Percentiles rank a stretch among this genome's conserved stretches.
phyloP scores from a whole-genome alignment of 108 stramenopile genomes.

The Chaetoceros muelleri region DNA sequence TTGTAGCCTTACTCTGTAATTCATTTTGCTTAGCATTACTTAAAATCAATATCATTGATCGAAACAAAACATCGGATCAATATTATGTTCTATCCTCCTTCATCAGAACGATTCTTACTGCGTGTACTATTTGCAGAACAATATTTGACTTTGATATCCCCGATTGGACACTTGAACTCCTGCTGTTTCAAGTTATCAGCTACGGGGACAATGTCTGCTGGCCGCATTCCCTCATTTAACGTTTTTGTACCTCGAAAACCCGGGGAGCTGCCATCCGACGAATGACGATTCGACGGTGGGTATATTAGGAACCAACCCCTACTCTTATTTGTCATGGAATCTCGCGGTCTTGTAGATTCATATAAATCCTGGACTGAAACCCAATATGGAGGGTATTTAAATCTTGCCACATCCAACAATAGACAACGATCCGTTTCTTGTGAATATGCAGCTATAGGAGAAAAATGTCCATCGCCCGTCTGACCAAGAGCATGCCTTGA shows the following conservation, averaged over 20 bases:
- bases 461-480: slow-evolving; percentile 94
- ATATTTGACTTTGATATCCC: slow-evolving; percentile 44
- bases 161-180: slow-evolving; percentile 43
- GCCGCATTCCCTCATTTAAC: slow-evolving; percentile 40
- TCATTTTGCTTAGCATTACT: too few species aligned
- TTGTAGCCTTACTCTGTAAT: too few species aligned
- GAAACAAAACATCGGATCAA: too few species aligned
- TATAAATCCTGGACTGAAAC: slow-evolving; percentile 43
- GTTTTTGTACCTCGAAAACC: slow-evolving; percentile 1
- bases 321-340: slow-evolving; percentile 31
- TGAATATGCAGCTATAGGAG: slow-evolving; percentile 81
- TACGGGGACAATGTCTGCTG: slow-evolving; percentile 47
- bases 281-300: slow-evolving; percentile 20
- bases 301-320: slow-evolving; percentile 73
- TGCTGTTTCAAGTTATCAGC: too few species aligned
- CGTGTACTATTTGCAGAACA: slow-evolving; percentile 25
- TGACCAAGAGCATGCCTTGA: slow-evolving; percentile 54
- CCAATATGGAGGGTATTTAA: slow-evolving; percentile 93
- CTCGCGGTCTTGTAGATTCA: slow-evolving; percentile 27
- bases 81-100: too few species aligned
- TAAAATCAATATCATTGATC: too few species aligned
- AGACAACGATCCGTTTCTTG: slow-evolving; percentile 52
- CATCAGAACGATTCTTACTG: background rate
- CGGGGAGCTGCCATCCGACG: background rate
- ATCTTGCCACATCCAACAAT: slow-evolving; percentile 77